Evolutionary conservation across 2,329 filamentous ascomycete genomes (phyloP).

Genomic region (Apiospora arundinis): DNA sequence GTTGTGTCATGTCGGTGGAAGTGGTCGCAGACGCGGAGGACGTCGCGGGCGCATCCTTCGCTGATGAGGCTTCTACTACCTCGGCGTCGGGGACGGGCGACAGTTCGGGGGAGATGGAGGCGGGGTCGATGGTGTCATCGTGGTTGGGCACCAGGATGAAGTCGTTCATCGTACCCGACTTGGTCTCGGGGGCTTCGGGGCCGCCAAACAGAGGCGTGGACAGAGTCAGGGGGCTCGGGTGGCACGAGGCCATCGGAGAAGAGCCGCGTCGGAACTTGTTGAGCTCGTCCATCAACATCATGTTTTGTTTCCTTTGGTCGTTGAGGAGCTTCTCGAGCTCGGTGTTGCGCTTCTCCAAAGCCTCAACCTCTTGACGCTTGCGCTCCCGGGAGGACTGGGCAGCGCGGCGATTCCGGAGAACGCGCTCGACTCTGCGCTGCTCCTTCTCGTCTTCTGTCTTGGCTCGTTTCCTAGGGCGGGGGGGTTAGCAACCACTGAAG

Average conservation of each 20-base stretch:
- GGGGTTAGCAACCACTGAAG: constrained; percentile 27
- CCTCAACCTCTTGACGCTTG: constrained; percentile 87
- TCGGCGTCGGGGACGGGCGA: constrained; percentile 56
- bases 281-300: constrained; percentile 56
- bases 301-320: constrained; percentile 62
- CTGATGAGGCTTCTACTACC: constrained; percentile 39
- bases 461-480: constrained; percentile 77
- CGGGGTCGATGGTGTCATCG: constrained; percentile 64
- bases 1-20: constrained; percentile 96
- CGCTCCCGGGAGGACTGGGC: constrained; percentile 96
- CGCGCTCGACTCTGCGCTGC: constrained; percentile 94
- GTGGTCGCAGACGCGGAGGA: constrained; percentile 40
- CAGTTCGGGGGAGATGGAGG: constrained; percentile 65
- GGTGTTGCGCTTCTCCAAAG: constrained; percentile 77
- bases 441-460: constrained; percentile 99
- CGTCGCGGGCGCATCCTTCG: constrained; percentile 31
- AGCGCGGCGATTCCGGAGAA: constrained; percentile 93
- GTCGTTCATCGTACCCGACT: constrained; percentile 48
- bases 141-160: constrained; percentile 48
- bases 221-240: constrained; percentile 59
- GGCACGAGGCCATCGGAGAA: constrained; percentile 50
- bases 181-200: constrained; percentile 32
- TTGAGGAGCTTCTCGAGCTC: constrained; percentile 69
- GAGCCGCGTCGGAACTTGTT: constrained; percentile 53
- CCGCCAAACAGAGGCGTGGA: constrained; percentile 65